phyloP scores from a whole-genome alignment of 257 asterid species.

The Jacaranda mimosifolia region DNA sequence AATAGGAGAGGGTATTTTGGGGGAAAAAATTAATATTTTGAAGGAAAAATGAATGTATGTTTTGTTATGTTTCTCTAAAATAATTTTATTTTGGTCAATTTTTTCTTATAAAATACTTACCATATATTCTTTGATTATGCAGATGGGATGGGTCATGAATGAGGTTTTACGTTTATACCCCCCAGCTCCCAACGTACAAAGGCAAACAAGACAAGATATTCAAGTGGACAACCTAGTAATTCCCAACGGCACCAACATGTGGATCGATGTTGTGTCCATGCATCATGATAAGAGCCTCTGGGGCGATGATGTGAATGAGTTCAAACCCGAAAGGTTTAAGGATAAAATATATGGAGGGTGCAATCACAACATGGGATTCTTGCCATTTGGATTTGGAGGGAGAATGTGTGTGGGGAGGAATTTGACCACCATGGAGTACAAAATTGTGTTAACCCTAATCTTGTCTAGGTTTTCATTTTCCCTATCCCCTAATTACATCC shows the following conservation, averaged over 20 bases:
- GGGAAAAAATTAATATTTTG: too few species aligned
- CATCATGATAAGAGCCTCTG: slow-evolving; percentile 73
- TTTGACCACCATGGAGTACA: slow-evolving; percentile 78
- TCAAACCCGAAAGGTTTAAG: slow-evolving; percentile 75
- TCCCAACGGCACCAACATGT: slow-evolving; percentile 81
- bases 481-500: slow-evolving; percentile 69
- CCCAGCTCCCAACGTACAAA: slow-evolving; percentile 84
- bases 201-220: slow-evolving; percentile 79
- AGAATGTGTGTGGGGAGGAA: slow-evolving; percentile 89
- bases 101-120: too few species aligned
- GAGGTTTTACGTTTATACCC: slow-evolving; percentile 79
- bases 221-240: slow-evolving; percentile 54
- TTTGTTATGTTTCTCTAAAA: too few species aligned
- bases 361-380: slow-evolving; percentile 87
- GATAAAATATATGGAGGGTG: slow-evolving; percentile 68
- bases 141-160: slow-evolving; percentile 98
- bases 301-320: slow-evolving; percentile 82
- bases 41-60: too few species aligned
- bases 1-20: too few species aligned
- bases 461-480: slow-evolving; percentile 72
- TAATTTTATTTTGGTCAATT: too few species aligned
- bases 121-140: slow-evolving; percentile 21
- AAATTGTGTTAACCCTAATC: slow-evolving; percentile 61
- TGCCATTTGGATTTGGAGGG: slow-evolving; percentile 95
- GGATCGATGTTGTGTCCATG: slow-evolving; percentile 90